Base-by-base conservation (phyloP, 192 early-diverging fungal genomes). In the Kappamyces sp. region DNA sequence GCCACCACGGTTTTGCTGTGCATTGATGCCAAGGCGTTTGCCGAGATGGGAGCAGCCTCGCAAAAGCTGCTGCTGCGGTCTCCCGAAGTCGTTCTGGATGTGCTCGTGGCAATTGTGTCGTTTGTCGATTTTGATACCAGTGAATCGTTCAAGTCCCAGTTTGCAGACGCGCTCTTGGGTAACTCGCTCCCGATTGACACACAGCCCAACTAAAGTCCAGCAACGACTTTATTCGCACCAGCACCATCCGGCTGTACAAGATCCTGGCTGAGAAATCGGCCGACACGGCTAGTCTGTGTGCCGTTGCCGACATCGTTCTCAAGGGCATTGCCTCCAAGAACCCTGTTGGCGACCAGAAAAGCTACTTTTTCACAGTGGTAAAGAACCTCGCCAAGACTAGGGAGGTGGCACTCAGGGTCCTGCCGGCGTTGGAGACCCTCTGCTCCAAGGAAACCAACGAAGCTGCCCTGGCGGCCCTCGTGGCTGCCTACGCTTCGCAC, bases 11-110 rank as follows among this genome's bases (percentile, higher is more conserved):
- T 23, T 23, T 23, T 0, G 23, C 23, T 23, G 23, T 23, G 23
- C 23, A 23, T 23, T 23, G 44, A 46, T 46, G 9, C 44, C 10
- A 46, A 46, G 44, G 44, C 13, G 40, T 23, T 23, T 23, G 23
- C 49, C 3, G 74, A 84, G 49, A 80, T 91, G 49, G 57, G 80
- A 10, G 71, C 85, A 23, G 71, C 78, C 40, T 73, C 88, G n/a
- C 80, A 88, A 41, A 82, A 86, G 44, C 78, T 91, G 67, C 75
- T 91, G 55, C 71, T 95, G 48, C 83, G 93, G 44, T 88, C 93
- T 7, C 93, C 93, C 10, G 93, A 93, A 58, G 76, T 85, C 49
- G 83, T 86, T 37, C 74, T 92, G 44, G 72, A 70, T 66, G 64
- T 76, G 40, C 69, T 86, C 40, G 73, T 73, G 35, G 59, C 63